Evolutionary conservation across 1,284 basidiomycete genomes (phyloP).

Genomic region (Apiotrichum veenhuisii): DNA sequence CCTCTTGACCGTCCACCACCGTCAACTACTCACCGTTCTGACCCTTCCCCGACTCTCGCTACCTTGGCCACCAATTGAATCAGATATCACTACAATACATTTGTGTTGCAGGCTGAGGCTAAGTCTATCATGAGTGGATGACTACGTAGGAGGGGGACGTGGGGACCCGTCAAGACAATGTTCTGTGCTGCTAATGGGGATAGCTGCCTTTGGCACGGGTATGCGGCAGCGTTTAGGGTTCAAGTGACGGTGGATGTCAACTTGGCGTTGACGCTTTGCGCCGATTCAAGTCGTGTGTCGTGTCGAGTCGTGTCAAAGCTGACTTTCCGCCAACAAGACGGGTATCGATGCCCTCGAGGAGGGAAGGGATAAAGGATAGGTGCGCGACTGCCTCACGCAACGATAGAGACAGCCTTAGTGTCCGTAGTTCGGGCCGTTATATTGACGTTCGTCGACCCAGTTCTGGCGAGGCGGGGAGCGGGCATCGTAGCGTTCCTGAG

Average conservation of each 20-base stretch:
- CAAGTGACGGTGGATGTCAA: too few relatives aligned
- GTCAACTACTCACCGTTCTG: not conserved
- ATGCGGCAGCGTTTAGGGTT: too few relatives aligned
- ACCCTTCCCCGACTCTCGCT: not conserved
- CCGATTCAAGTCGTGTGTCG: too few relatives aligned
- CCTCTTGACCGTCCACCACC: too few relatives aligned
- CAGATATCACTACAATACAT: constrained; percentile 3
- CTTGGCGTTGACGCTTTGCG: too few relatives aligned
- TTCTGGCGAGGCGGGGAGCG: not conserved
- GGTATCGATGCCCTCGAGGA: too few relatives aligned
- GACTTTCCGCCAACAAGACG: too few relatives aligned
- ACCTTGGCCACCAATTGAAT: too few relatives aligned
- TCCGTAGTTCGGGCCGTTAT: constrained; percentile 43
- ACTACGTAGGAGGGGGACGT: not conserved
- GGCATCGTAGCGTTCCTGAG: not conserved
- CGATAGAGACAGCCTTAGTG: constrained; percentile 15
- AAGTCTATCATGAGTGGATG: not conserved
- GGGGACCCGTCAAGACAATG: not conserved
- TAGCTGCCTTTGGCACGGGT: too few relatives aligned
- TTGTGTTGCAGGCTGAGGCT: not conserved
- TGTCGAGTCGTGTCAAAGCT: not conserved
- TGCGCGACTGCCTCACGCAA: constrained; percentile 5
- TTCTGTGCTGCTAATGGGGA: too few relatives aligned
- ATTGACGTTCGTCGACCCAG: constrained; percentile 39
- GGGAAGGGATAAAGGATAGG: not conserved